Percentiles rank a stretch among this genome's conserved stretches.
Evolutionary conservation across 1,139 yeast species (phyloP).

Genomic region (Suhomyces kunorum): DNA sequence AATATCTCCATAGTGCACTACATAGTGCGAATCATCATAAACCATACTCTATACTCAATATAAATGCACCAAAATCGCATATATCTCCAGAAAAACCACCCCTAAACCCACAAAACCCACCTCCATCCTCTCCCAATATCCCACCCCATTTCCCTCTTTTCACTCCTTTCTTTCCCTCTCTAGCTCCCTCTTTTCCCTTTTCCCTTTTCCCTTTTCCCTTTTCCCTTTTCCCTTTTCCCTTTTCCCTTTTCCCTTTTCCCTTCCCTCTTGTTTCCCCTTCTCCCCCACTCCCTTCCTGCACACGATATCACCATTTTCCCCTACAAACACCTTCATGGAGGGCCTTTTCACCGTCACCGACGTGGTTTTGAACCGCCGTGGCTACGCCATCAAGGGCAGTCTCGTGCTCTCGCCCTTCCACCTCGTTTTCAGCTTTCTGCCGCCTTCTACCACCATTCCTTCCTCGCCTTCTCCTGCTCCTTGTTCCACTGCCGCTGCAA

Average conservation of each 20-base stretch:
- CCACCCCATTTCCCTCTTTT: background rate
- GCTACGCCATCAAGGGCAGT: constrained; percentile 64
- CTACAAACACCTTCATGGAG: constrained; percentile 4
- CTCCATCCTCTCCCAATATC: background rate
- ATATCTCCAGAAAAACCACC: no score
- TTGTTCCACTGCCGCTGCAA: constrained; percentile 46
- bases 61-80: no score
- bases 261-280: background rate
- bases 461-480: constrained; percentile 30
- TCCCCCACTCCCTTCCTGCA: constrained; percentile 2
- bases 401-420: constrained; percentile 83
- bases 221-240: background rate
- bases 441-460: constrained; percentile 12
- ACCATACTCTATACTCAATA: no score
- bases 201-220: background rate
- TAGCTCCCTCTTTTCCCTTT: background rate
- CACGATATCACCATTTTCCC: constrained; percentile 1
- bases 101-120: background rate
- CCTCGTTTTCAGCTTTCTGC: constrained; percentile 62
- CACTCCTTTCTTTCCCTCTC: background rate
- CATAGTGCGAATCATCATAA: no score
- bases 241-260: background rate
- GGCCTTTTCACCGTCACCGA: constrained; percentile 51
- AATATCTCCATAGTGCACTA: no score
- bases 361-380: constrained; percentile 71